Evolutionary conservation across 176 grass and related monocot species (phyloP).

Genomic region (Phoenix roebelenii): DNA sequence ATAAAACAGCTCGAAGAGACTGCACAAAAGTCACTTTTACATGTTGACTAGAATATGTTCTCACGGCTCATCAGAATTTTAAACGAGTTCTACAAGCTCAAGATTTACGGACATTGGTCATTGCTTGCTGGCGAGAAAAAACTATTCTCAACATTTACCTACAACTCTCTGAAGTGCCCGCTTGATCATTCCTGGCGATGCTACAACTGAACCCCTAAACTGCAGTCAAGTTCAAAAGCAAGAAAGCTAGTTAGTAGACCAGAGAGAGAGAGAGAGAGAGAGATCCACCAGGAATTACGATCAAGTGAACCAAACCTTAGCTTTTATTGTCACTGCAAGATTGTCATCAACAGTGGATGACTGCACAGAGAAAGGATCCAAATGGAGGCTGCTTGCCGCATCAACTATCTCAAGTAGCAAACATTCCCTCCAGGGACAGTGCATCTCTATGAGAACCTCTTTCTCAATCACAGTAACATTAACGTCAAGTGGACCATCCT

Average conservation of each 20-base stretch:
- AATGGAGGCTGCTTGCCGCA: background rate
- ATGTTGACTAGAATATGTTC: no score
- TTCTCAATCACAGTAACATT: background rate
- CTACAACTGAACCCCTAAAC: background rate
- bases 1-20: no score
- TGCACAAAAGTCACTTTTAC: no score
- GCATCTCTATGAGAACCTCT: background rate
- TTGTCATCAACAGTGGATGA: background rate
- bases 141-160: background rate
- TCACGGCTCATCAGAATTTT: no score
- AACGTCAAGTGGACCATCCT: conserved; percentile 12
- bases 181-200: background rate
- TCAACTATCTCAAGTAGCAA: background rate
- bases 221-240: background rate
- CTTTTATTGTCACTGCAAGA: background rate
- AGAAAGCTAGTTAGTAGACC: background rate
- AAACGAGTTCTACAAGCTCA: background rate
- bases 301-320: background rate
- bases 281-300: background rate
- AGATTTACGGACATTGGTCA: background rate
- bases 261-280: background rate
- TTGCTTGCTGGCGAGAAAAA: background rate
- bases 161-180: background rate
- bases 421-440: background rate
- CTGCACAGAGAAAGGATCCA: conserved; percentile 1